Evolutionary conservation across 2,329 filamentous ascomycete genomes (phyloP).

Genomic region (Colletotrichum sp.): DNA sequence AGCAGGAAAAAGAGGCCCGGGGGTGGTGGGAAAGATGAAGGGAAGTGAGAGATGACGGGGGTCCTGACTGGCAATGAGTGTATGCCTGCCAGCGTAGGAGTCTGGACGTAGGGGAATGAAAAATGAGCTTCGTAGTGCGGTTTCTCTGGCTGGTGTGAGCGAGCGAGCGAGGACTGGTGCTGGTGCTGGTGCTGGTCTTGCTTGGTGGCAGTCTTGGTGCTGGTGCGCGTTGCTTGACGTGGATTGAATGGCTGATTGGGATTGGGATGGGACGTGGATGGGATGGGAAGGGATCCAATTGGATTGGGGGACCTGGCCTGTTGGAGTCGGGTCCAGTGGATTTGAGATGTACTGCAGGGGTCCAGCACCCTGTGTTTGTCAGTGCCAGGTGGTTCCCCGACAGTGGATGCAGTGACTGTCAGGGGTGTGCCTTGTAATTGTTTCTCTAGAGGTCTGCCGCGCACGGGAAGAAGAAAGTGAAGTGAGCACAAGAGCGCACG

Average conservation of each 20-base stretch:
- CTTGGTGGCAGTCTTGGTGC: background rate
- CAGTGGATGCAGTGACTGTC: background rate
- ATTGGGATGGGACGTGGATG: background rate
- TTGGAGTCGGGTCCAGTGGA: background rate
- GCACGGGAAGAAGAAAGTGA: background rate
- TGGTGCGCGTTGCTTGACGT: background rate
- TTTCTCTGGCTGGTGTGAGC: background rate
- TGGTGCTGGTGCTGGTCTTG: background rate
- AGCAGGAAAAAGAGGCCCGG: background rate
- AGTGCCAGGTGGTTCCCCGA: conserved; percentile 9
- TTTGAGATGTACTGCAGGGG: conserved; percentile 12
- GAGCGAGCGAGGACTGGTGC: background rate
- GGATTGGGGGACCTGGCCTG: background rate
- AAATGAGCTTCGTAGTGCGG: background rate
- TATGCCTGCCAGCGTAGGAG: background rate
- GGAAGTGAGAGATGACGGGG: background rate
- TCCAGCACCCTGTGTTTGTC: conserved; percentile 8
- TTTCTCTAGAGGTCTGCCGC: background rate
- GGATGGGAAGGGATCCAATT: background rate
- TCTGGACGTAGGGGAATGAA: background rate
- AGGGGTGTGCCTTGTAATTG: background rate
- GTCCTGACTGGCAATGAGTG: background rate
- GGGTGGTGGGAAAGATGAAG: conserved; percentile 8
- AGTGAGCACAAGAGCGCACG: background rate
- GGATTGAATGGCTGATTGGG: background rate